phyloP scores from a whole-genome alignment of 163 green algal genomes.

The Trebouxia gelatinosa region DNA sequence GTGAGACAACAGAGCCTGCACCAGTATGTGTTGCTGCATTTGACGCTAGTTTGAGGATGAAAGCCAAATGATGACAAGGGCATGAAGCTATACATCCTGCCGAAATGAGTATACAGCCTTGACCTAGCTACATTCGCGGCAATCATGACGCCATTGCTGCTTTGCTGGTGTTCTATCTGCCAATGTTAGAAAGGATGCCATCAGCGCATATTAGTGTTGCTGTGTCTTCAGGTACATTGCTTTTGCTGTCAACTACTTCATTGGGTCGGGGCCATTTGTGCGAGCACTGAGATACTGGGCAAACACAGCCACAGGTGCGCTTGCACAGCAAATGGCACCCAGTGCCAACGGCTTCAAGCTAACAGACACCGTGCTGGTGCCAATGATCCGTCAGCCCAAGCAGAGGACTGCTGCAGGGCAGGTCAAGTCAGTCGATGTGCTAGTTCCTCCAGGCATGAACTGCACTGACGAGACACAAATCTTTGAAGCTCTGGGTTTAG shows the following conservation, averaged over 20 bases:
- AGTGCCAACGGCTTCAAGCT: conserved; percentile 46
- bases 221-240: conserved; percentile 39
- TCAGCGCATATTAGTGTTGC: too few relatives aligned
- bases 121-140: too few relatives aligned
- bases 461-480: conserved; percentile 59
- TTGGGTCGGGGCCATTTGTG: conserved; percentile 52
- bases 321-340: not conserved
- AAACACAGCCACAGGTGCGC: not conserved
- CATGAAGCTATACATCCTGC: too few relatives aligned
- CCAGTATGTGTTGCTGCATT: too few relatives aligned
- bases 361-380: conserved; percentile 34
- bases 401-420: not conserved
- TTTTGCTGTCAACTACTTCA: conserved; percentile 75
- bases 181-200: too few relatives aligned
- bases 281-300: conserved; percentile 60
- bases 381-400: not conserved
- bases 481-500: conserved; percentile 58
- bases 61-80: too few relatives aligned
- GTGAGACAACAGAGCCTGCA: too few relatives aligned
- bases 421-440: conserved; percentile 9
- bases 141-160: too few relatives aligned
- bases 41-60: too few relatives aligned
- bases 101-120: too few relatives aligned
- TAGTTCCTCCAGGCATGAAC: not conserved
- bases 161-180: too few relatives aligned